Conservation (phyloP, 495 filamentous ascomycete genomes). For the Clohesyomyces aquaticus region DNA sequence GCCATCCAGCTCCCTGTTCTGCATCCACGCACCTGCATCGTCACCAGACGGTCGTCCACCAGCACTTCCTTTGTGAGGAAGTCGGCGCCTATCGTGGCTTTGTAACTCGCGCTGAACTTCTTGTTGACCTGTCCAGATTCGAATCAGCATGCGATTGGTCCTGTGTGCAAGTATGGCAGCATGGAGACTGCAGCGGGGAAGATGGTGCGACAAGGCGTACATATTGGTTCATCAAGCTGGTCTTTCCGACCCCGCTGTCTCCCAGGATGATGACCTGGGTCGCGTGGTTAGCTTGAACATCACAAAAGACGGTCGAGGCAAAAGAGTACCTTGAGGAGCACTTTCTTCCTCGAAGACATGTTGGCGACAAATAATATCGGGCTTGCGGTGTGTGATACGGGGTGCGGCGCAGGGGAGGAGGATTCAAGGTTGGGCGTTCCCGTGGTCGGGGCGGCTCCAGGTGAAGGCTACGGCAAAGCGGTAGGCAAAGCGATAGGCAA, state of each 20-base stretch:
- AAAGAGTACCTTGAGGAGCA: constrained; percentile 80
- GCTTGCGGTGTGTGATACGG: constrained; percentile 7
- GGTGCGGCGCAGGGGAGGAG: constrained; percentile 14
- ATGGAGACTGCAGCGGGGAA: too few relatives aligned
- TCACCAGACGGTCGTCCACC: constrained; percentile 94
- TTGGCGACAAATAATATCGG: background rate
- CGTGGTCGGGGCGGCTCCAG: too few relatives aligned
- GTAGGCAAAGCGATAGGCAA: constrained; percentile 32
- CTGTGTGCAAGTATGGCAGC: too few relatives aligned
- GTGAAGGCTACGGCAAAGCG: constrained; percentile 13
- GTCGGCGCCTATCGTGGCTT: constrained; percentile 97
- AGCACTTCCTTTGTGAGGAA: constrained; percentile 98
- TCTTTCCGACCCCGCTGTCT: constrained; percentile 98
- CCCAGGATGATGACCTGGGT: constrained; percentile 96
- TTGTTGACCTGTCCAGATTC: constrained; percentile 85
- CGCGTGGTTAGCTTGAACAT: constrained; percentile 13
- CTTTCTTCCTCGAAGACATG: constrained; percentile 97
- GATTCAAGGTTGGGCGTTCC: constrained; percentile 3
- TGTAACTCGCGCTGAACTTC: constrained; percentile 99
- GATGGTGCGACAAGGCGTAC: too few relatives aligned
- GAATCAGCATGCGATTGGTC: too few relatives aligned
- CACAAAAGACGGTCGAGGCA: constrained; percentile 9
- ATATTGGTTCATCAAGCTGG: constrained; percentile 99
- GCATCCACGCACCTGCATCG: constrained; percentile 80
- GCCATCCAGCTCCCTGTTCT: background rate